Percentiles rank a stretch among this genome's conserved stretches.
Evolutionary conservation across 78 protist genomes (phyloP).

Genomic region (Polysphondylium violaceum): DNA sequence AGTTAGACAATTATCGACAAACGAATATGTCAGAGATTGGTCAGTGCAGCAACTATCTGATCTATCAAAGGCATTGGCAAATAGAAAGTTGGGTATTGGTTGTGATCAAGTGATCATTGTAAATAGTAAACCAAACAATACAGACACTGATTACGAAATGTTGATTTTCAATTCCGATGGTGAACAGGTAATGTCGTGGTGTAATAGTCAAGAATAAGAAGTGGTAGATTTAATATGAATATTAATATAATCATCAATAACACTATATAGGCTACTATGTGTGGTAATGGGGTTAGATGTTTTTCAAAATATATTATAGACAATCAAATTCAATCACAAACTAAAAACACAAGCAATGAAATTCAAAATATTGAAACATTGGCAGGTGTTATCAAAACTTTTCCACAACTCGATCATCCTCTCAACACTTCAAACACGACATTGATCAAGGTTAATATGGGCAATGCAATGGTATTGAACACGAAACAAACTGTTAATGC

Average conservation of each 20-base stretch:
- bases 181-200: slow-evolving; percentile 6
- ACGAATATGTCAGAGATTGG: neutral
- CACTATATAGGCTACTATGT: slow-evolving; percentile 29
- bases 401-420: neutral
- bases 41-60: slow-evolving; percentile 8
- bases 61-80: slow-evolving; percentile 9
- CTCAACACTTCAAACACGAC: neutral
- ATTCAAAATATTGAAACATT: slow-evolving; percentile 36
- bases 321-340: slow-evolving; percentile 24
- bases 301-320: slow-evolving; percentile 74
- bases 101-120: slow-evolving; percentile 74
- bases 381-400: slow-evolving; percentile 36
- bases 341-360: neutral
- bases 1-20: neutral
- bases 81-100: slow-evolving; percentile 73
- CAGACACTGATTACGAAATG: slow-evolving; percentile 44
- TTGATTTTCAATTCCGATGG: slow-evolving; percentile 73
- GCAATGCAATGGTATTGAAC: neutral
- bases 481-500: neutral
- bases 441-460: slow-evolving; percentile 55
- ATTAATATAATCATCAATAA: neutral
- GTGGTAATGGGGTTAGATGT: slow-evolving; percentile 84
- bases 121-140: slow-evolving; percentile 2
- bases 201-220: too few species aligned
- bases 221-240: neutral